Evolutionary conservation across 345 rosid species (phyloP), one percentile per base, ranked within the genome.

Genomic region (Gossypium turneri): DNA sequence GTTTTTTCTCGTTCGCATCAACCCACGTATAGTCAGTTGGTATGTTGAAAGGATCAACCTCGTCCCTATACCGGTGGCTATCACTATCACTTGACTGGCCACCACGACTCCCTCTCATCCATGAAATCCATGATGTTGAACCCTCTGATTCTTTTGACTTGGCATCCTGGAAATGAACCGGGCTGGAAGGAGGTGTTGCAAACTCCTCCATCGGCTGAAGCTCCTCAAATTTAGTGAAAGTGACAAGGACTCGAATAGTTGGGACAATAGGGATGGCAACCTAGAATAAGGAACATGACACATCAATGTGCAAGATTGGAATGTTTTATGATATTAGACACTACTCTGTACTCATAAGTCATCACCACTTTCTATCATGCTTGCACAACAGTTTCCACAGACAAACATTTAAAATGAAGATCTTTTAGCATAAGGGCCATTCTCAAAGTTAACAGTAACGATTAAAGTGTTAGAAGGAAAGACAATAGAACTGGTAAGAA

Each of bases 181-280:
- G 97, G 79, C 97, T 89, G 57, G 99, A 92, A 63, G 85, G 94
- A 52, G 99, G 97, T 60, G 96, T 90, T 53, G 94, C 85, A 78
- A 93, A 94, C 81, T 89, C 97, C 78, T 93, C 99, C 59, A 83
- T 66, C 17, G 90, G 89, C 77, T 85, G 93, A 79, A 90, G 93
- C 89, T 91, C 98, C 88, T 95, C 99, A 47, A 93, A 95, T 81
- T 95, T 93, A 16, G 99, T 91, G 76, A 95, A 95, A 34, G 99
- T 95, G 24, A 95, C 91, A 76, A 95, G 89, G 45, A 95, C 99
- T 67, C 97, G 85, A 70, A 95, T 89, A 3, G 94, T 95, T 34
- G 99, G 99, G 67, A 95, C 97, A 73, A 95, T 84, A 27, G 99
- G 99, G 73, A 95, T 95, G 44, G 99, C 99, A 48, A 95, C 87